Evolutionary conservation across 2,329 filamentous ascomycete species (phyloP).

Genomic region (Hypoxylon sp.): DNA sequence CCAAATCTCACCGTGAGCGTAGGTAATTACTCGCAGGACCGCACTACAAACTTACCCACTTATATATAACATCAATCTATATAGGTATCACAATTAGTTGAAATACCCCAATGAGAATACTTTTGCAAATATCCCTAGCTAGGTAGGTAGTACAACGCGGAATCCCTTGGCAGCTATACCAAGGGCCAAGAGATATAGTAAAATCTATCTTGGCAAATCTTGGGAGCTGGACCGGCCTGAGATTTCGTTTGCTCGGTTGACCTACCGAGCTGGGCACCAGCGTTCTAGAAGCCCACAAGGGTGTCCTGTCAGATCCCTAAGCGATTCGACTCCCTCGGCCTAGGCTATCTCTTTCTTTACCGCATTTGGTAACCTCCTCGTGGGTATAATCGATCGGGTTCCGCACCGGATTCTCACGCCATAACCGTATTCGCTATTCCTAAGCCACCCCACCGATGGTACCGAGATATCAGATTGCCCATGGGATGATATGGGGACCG

Average conservation of each 20-base stretch:
- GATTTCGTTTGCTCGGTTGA: conserved; percentile 35
- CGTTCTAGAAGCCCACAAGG: conserved; percentile 21
- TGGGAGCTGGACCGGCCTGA: conserved; percentile 10
- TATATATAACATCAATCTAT: background rate
- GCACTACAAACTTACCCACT: background rate
- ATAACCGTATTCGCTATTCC: conserved; percentile 36
- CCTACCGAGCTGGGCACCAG: conserved; percentile 36
- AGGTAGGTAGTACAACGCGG: conserved; percentile 27
- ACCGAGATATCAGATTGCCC: conserved; percentile 29
- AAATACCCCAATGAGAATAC: background rate
- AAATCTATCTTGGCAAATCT: conserved; percentile 13
- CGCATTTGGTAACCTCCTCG: conserved; percentile 46
- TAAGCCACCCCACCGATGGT: conserved; percentile 17
- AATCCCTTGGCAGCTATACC: conserved; percentile 3
- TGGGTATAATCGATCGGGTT: conserved; percentile 27
- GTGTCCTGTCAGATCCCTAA: conserved; percentile 28
- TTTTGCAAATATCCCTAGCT: conserved; percentile 14
- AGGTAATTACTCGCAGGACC: conserved; percentile 9
- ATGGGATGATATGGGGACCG: conserved; percentile 3
- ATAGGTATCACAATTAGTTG: background rate
- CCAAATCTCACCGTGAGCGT: conserved; percentile 3
- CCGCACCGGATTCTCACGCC: conserved; percentile 27
- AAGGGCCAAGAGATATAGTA: background rate
- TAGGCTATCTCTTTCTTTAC: conserved; percentile 34
- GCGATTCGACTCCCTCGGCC: conserved; percentile 3